Evolutionary conservation across 345 rosid genomes (phyloP), one percentile per base, ranked within the genome.

Genomic region (Salix caprea): DNA sequence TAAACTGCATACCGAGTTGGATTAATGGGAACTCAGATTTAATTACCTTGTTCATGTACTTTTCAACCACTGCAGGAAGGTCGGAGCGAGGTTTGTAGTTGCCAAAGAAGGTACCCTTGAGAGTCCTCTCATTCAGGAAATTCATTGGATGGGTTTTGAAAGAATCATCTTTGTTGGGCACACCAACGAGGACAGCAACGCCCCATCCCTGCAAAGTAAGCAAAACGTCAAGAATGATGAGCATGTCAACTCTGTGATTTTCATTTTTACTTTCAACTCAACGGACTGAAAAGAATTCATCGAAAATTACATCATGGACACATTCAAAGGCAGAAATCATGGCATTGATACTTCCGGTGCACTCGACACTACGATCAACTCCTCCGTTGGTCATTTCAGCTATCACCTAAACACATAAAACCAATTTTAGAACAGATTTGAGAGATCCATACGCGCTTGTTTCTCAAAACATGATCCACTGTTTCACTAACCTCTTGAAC

Each of bases 321-420:
- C 87, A 82, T 83, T 84, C 87, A 2, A 82, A 87, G 24, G 89
- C 86, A 23, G 87, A 82, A 46, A 84, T 83, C 87, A 82, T 87
- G 69, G 87, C 89, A 52, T 76, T 54, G 44, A 84, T 72, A 14
- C 69, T 84, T 77, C 89, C 86, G 0, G 87, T 87, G 64, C 89
- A 82, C 69, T 87, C 86, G 5, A 84, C 83, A 19, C 89, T 87
- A 23, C 86, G 76, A 19, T 87, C 89, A 1, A 82, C 89, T 78
- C 87, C 89, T 67, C 89, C 89, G 7, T 67, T 74, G 10, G 85
- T 87, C 87, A 87, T 84, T 39, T 87, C 87, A 76, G 86, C 86
- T 52, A 87, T 85, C 73, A 81, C 86, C 89, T 83, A 37, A n/a
- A 23, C 13, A 66, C 26, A 54, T 48, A 11, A 24, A 66, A n/a